Base-by-base conservation (phyloP, 768 basidiomycete species). In the Lactifluus hygrophoroides region DNA sequence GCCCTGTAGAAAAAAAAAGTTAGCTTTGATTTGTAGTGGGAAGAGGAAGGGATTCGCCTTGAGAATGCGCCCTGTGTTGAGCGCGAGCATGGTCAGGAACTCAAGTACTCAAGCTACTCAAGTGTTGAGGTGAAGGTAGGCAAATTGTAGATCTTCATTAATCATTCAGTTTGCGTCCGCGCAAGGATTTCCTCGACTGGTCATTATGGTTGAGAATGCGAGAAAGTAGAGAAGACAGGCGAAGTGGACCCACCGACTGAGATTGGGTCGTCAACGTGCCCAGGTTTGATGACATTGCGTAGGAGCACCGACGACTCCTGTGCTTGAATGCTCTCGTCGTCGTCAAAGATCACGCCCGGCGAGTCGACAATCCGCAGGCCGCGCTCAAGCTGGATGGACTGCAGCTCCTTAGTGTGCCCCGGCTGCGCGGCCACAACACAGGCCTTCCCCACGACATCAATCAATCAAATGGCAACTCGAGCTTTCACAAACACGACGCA, bases 261-360 rank as follows among this genome's bases (percentile, higher is more conserved):
- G 38, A 94, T 87, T 0, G 91, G 90, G 74, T 99, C 95, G 37
- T 88, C 85, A 2, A 97, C 79, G 62, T 93, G 84, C 69, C 96
- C 95, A 2, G 93, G 88, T 69, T 86, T 93, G 60, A 95, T 78
- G 32, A 94, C 91, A 65, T 96, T 96, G 21, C 92, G 76, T 9
- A 96, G 76, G 30, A 96, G 76, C 14, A 94, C 76, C 65, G 83
- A 86, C 4, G 71, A 73, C 53, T 71, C 76, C 28, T 57, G 56
- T 23, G 77, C 76, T 55, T 81, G 83, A 23, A 70, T 74, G 3
- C 46, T 49, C 48, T 84, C 79, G 56, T 88, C 84, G 56, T 92
- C 90, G 60, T 94, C 91, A 64, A 96, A 91, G 2, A 99, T 89
- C n/a, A 98, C 93, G 60, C 95, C 96, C 0, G 96, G 95, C 37